Percentiles rank a stretch among this genome's conserved stretches.
Conservation (phyloP, 176 grass and related monocot genomes). For the Cymbopogon citratus region DNA sequence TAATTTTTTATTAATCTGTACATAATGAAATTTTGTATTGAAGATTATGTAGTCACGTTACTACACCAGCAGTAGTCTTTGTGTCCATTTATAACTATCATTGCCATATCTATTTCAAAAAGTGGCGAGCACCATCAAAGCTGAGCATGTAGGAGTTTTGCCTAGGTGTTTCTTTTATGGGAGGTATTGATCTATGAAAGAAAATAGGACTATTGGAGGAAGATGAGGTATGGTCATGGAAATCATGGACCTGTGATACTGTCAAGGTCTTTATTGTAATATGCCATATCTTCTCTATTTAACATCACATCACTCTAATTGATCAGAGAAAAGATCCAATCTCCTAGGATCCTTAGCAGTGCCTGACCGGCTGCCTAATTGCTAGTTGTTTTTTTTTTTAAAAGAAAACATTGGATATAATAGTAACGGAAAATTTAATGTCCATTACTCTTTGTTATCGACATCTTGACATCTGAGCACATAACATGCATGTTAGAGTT, state of each 20-base stretch:
- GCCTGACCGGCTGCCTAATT: background rate
- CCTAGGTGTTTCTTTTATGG: too few species aligned
- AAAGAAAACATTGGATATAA: background rate
- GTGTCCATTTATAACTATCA: background rate
- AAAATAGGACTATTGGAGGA: background rate
- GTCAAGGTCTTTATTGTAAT: background rate
- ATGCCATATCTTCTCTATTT: background rate
- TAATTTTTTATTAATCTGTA: background rate
- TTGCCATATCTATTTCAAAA: background rate
- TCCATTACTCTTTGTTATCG: background rate
- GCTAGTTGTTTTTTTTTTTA: background rate
- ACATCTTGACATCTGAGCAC: background rate
- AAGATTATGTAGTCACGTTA: background rate
- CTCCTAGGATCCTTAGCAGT: background rate
- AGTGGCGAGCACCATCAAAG: background rate
- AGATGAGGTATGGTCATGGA: background rate
- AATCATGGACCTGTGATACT: background rate
- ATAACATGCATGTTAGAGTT: background rate
- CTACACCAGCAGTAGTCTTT: background rate
- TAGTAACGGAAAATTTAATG: background rate
- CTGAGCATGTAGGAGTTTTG: background rate
- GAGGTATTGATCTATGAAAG: background rate
- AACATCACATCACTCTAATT: background rate
- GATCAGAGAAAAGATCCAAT: background rate
- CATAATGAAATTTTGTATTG: background rate